Evolutionary conservation across 208 protist genomes (phyloP).

Genomic region (Borovskyia barvae): DNA sequence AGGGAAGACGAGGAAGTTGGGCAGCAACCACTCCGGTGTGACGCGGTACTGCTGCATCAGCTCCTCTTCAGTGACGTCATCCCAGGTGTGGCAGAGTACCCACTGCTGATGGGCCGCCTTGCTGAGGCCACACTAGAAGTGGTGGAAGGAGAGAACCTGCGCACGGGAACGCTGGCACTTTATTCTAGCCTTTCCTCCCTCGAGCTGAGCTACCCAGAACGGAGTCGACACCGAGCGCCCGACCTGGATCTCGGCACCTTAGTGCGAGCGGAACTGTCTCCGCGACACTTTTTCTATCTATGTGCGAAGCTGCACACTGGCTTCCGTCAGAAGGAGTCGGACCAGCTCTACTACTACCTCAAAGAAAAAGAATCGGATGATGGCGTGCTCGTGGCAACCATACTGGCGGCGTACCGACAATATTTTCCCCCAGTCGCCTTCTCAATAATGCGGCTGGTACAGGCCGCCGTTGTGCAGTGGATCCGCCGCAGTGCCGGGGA

Average conservation of each 20-base stretch:
- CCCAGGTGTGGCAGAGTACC: conserved; percentile 54
- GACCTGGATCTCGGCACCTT: conserved; percentile 30
- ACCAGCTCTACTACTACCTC: conserved; percentile 63
- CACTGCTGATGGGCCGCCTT: conserved; percentile 60
- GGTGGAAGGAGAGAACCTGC: conserved; percentile 4
- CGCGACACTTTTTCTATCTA: conserved; percentile 50
- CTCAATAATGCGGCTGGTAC: conserved; percentile 50
- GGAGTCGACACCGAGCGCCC: conserved; percentile 1
- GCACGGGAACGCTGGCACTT: conserved; percentile 55
- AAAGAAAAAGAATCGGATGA: conserved; percentile 23
- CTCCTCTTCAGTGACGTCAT: conserved; percentile 51
- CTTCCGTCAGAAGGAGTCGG: conserved; percentile 38
- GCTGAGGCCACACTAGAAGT: conserved; percentile 51
- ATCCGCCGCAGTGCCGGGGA: conserved; percentile 26
- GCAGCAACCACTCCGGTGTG: conserved; percentile 5
- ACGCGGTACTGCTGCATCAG: conserved; percentile 44
- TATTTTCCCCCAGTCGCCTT: conserved; percentile 63
- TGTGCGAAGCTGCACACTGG: conserved; percentile 41
- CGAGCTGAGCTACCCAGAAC: conserved; percentile 17
- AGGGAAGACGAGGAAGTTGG: not conserved
- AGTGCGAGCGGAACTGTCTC: conserved; percentile 21
- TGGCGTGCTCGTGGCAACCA: conserved; percentile 30
- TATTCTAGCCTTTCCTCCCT: conserved; percentile 2
- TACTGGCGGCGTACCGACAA: conserved; percentile 43
- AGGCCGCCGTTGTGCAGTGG: conserved; percentile 21